Evolutionary conservation across 129 eudicot species (phyloP), one percentile per base, ranked within the genome.

Genomic region (carrot (Daucus carota)): DNA sequence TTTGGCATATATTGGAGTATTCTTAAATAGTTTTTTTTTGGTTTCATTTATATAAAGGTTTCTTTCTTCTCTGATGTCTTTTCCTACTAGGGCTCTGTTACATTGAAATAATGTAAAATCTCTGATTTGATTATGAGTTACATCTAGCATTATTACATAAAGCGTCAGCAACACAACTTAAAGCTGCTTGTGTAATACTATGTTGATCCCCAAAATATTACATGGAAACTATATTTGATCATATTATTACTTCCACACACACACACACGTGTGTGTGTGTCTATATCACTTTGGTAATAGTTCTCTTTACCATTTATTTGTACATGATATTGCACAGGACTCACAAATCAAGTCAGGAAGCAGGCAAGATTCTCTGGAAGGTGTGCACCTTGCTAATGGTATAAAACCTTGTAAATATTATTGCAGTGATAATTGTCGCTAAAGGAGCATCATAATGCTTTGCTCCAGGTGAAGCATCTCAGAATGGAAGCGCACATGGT

Each of bases 311-410:
- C 10, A 24, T 14, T 33, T 63, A 8, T 33, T 42, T 70, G 22
- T 75, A 10, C 65, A 57, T 76, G 14, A 28, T 29, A 44, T 82
- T 24, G 40, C 70, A 77, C 83, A 94, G 97, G 88, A 89, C 73
- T 95, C 93, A 29, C 96, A 85, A 81, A 82, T 67, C 83, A 94
- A 89, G 77, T 85, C 87, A 29, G 88, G 89, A 79, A 81, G 85
- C 73, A 82, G 87, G 70, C 99, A 84, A 85, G 94, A 88, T 83
- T 82, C 95, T 46, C 73, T 60, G 70, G 87, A 89, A 86, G 97
- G 97, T 93, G 96, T 90, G 76, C 11, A 79, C 65, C 73, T 48
- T 75, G 42, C 67, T 18, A 47, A 60, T 18, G 38, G 78, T 31
- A 32, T 24, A 6, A 63, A 74, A 50, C 54, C 32, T 41, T 40